Base-by-base conservation (phyloP, 176 grass and related monocot species). In the Bonia amplexicaulis region DNA sequence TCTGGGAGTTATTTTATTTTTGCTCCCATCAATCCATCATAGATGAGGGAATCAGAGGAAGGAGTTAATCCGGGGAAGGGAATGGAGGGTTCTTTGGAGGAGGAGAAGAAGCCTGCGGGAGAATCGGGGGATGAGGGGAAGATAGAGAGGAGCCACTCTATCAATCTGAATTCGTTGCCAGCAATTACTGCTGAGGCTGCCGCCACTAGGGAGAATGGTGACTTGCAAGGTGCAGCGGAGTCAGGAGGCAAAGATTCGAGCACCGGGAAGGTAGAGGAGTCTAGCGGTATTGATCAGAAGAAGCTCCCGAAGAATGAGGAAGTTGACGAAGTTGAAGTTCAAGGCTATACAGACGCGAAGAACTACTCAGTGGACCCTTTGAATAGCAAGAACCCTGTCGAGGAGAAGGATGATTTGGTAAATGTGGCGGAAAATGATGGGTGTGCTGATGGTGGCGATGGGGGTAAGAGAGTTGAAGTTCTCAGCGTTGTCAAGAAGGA, bases 141-240 rank as follows among this genome's bases (percentile, higher is more conserved):
- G 64, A 76, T 77, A 7, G n/a, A 87, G 69, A 89, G 76, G 75
- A 58, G 74, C 64, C 54, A 66, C 14, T 89, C 90, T 29, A 87
- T 92, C 80, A 92, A 92, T 65, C 87, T 92, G 75, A 92, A 92
- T 81, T 87, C 70, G 12, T 79, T 57, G 62, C 91, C 91, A 9
- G 45, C 62, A 63, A 40, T 65, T 14, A 65, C 73, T 62, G n/a
- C 13, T 3, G 64, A 25, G 15, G 20, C 70, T 58, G 23, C 22
- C 11, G 15, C 54, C 20, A n/a, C 63, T 1, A 2, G 19, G 37
- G 72, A 74, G 23, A 61, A 37, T 33, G 78, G 11, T 61, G 67
- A 69, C 14, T 52, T 57, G 58, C 55, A 77, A 15, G 20, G 41
- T 0, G 41, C 72, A 11, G 86, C 17, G 13, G 66, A 68, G 31